These are phyloP conservation scores for Arachis hypogaea DNA, from an alignment of 306 rosid genomes.

Conservation along the genomic window DNA sequence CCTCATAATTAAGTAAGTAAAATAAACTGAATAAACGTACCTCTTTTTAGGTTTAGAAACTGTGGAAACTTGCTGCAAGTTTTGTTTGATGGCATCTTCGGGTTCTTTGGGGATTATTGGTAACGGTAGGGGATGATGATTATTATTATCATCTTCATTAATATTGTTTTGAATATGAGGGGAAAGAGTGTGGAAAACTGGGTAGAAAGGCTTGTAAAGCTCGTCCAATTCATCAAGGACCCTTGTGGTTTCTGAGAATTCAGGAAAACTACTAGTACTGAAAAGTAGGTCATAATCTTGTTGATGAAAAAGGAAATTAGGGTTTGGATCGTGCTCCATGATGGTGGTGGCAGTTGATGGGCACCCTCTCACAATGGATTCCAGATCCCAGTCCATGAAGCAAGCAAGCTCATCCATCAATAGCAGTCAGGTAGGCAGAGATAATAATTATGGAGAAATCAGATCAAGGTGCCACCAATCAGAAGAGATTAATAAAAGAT, in stretches of 20 bases:
- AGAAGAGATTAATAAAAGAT: background rate
- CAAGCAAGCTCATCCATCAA: slow-evolving; percentile 40
- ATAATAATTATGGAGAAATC: background rate
- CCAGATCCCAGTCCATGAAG: slow-evolving; percentile 87
- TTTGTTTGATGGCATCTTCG: slow-evolving; percentile 38
- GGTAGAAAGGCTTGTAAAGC: slow-evolving; percentile 65
- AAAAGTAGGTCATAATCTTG: slow-evolving; percentile 46
- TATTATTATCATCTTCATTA: no score
- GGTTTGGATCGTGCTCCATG: slow-evolving; percentile 25
- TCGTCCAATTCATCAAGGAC: slow-evolving; percentile 62
- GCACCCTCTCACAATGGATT: slow-evolving; percentile 75
- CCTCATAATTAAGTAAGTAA: background rate
- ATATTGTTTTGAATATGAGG: slow-evolving; percentile 33
- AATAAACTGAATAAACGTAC: slow-evolving; percentile 32
- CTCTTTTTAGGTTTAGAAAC: slow-evolving; percentile 52
- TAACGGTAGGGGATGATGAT: slow-evolving; percentile 34
- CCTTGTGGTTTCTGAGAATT: slow-evolving; percentile 53
- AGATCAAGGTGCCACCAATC: background rate
- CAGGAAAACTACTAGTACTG: slow-evolving; percentile 37
- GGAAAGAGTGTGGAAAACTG: slow-evolving; percentile 50
- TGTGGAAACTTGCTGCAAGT: slow-evolving; percentile 33
- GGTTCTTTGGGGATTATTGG: slow-evolving; percentile 46
- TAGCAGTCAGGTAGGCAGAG: background rate
- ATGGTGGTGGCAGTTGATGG: background rate
- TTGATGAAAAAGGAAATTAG: slow-evolving; percentile 30